phyloP scores from a whole-genome alignment of 2,329 filamentous ascomycete genomes.

The Ustilaginoidea virens region DNA sequence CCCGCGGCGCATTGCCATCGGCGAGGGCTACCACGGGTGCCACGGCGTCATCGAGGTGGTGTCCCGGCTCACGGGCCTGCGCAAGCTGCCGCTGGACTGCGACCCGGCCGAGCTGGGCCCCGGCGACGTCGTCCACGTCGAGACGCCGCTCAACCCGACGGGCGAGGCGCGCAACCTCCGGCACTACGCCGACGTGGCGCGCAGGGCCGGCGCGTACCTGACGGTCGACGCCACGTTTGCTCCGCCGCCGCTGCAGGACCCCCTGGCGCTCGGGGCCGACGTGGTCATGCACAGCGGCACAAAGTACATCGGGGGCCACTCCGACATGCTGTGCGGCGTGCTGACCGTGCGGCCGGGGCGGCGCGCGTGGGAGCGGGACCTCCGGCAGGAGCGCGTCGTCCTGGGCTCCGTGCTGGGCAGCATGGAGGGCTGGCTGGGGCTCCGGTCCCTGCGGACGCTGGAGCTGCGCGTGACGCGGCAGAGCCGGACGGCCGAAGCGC shows the following conservation, averaged over 20 bases:
- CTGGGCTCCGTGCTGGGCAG: slow-evolving; percentile 78
- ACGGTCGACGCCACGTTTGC: slow-evolving; percentile 87
- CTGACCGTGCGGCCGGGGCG: slow-evolving; percentile 45
- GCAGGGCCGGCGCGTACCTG: slow-evolving; percentile 55
- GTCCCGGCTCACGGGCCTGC: slow-evolving; percentile 57
- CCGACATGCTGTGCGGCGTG: slow-evolving; percentile 81
- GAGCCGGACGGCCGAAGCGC: slow-evolving; percentile 48
- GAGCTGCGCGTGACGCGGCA: slow-evolving; percentile 70
- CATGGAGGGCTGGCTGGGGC: slow-evolving; percentile 82
- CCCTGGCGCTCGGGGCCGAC: slow-evolving; percentile 69
- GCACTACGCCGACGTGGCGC: slow-evolving; percentile 57
- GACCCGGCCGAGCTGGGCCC: slow-evolving; percentile 47
- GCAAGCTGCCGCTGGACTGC: slow-evolving; percentile 57
- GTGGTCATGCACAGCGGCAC: slow-evolving; percentile 84
- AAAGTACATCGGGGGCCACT: slow-evolving; percentile 94
- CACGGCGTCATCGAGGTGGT: slow-evolving; percentile 70
- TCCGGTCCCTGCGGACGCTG: slow-evolving; percentile 72
- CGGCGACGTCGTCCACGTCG: slow-evolving; percentile 79
- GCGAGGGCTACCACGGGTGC: slow-evolving; percentile 82
- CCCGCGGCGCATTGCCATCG: slow-evolving; percentile 69
- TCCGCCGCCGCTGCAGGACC: slow-evolving; percentile 77
- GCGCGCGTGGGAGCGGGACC: slow-evolving; percentile 38
- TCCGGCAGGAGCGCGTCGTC: slow-evolving; percentile 56
- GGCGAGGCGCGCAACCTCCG: slow-evolving; percentile 65
- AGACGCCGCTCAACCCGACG: slow-evolving; percentile 86